phyloP scores from a whole-genome alignment of 345 rosid genomes.

The Combretum micranthum region DNA sequence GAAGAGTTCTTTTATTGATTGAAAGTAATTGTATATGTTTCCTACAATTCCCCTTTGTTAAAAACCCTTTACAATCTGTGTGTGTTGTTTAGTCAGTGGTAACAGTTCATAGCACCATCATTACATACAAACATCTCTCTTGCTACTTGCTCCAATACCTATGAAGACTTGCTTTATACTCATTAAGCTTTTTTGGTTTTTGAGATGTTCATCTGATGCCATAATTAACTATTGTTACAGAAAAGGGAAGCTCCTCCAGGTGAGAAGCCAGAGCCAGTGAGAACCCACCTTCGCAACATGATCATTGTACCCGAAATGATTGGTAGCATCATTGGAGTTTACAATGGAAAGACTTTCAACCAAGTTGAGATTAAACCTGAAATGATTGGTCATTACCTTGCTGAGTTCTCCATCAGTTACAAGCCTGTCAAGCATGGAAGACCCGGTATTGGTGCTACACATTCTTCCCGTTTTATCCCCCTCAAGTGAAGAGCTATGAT shows the following conservation, averaged over 20 bases:
- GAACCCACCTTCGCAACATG: slow-evolving; percentile 1
- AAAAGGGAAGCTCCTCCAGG: slow-evolving; percentile 7
- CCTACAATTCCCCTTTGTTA: no score
- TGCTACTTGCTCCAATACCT: no score
- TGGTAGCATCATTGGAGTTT: slow-evolving; percentile 7
- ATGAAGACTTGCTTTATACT: no score
- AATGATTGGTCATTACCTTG: slow-evolving; percentile 8
- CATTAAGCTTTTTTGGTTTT: no score
- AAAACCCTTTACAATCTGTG: no score
- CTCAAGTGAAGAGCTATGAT: background rate
- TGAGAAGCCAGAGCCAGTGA: slow-evolving; percentile 5
- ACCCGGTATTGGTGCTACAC: slow-evolving; percentile 6
- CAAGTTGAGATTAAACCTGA: slow-evolving; percentile 6
- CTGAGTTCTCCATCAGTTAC: slow-evolving; percentile 4
- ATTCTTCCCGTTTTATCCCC: slow-evolving; percentile 1
- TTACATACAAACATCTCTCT: no score
- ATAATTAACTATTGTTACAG: background rate
- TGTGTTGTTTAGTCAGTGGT: no score
- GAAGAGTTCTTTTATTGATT: no score
- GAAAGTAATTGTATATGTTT: no score
- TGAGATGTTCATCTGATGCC: no score
- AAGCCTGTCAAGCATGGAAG: slow-evolving; percentile 10
- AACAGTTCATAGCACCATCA: no score
- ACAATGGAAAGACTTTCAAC: slow-evolving; percentile 7
- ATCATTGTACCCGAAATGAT: slow-evolving; percentile 10